phyloP scores from a whole-genome alignment of 805 yeast species.

The Candida nanaspora region DNA sequence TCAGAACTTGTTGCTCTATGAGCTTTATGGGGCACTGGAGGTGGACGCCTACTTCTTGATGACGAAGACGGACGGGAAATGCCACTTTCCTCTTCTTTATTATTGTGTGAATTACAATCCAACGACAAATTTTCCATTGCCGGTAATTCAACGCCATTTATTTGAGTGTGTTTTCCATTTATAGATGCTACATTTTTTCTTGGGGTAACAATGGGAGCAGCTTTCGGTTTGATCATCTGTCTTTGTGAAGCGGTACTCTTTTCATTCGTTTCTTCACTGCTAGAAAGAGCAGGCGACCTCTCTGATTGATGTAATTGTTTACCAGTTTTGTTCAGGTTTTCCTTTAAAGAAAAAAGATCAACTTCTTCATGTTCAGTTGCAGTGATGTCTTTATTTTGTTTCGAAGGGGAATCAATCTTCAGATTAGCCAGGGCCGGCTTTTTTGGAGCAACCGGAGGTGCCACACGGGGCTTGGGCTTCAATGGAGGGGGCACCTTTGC shows the following conservation, averaged over 20 bases:
- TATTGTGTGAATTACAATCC: too few species aligned
- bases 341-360: constrained; percentile 8
- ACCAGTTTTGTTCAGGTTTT: constrained; percentile 10
- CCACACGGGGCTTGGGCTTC: constrained; percentile 26
- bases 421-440: constrained; percentile 10
- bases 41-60: not conserved
- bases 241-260: constrained; percentile 1
- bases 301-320: constrained; percentile 5
- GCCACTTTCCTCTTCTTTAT: too few species aligned
- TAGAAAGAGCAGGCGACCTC: not conserved
- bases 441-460: constrained; percentile 19
- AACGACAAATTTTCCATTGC: constrained; percentile 1
- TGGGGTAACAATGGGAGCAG: constrained; percentile 1
- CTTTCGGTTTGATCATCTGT: constrained; percentile 2
- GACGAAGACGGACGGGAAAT: too few species aligned
- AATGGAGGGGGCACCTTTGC: constrained; percentile 23
- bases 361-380: constrained; percentile 1
- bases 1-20: not conserved
- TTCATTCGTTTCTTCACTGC: not conserved
- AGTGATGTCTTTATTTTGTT: too few species aligned
- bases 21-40: not conserved
- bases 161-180: not conserved
- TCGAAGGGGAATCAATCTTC: constrained; percentile 2
- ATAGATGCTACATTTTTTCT: constrained; percentile 1
- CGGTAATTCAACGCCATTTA: constrained; percentile 4